phyloP scores from a whole-genome alignment of 1,284 basidiomycete genomes.

The Ustilago trichophora region DNA sequence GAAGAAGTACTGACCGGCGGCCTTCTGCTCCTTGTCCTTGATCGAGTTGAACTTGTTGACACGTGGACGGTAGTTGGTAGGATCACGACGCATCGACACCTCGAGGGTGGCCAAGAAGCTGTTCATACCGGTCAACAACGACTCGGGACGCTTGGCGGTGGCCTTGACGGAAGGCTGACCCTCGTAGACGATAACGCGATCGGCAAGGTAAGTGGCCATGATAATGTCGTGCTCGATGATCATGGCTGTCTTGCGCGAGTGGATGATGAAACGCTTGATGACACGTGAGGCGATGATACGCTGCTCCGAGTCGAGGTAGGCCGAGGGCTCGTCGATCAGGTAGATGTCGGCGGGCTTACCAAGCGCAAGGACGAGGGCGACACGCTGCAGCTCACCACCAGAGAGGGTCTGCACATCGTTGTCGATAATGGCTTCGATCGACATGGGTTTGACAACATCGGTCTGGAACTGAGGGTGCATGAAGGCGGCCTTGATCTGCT shows the following conservation, averaged over 20 bases:
- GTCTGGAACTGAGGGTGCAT: constrained; percentile 67
- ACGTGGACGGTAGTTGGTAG: constrained; percentile 64
- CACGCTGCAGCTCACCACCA: constrained; percentile 66
- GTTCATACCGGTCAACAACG: constrained; percentile 65
- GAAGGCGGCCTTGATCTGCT: constrained; percentile 66
- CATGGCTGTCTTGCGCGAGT: constrained; percentile 66
- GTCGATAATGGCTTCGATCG: constrained; percentile 64
- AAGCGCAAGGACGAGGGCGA: constrained; percentile 63
- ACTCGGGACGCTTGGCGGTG: constrained; percentile 60
- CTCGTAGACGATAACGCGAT: constrained; percentile 65
- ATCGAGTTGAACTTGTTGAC: constrained; percentile 66
- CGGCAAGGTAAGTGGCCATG: constrained; percentile 65
- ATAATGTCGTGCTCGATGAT: constrained; percentile 67
- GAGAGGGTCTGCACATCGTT: constrained; percentile 66
- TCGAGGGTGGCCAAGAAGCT: constrained; percentile 63
- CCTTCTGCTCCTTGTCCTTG: constrained; percentile 67
- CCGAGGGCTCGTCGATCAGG: constrained; percentile 66
- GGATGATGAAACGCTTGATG: constrained; percentile 67
- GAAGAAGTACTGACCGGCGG: constrained; percentile 65
- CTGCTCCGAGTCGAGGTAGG: constrained; percentile 66
- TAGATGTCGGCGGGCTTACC: constrained; percentile 66
- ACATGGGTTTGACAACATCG: constrained; percentile 66
- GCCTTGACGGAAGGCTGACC: constrained; percentile 64
- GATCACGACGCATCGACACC: constrained; percentile 65
- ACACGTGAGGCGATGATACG: constrained; percentile 65